Conservation (phyloP, 306 rosid genomes). For the Cucurbita ficifolia region DNA sequence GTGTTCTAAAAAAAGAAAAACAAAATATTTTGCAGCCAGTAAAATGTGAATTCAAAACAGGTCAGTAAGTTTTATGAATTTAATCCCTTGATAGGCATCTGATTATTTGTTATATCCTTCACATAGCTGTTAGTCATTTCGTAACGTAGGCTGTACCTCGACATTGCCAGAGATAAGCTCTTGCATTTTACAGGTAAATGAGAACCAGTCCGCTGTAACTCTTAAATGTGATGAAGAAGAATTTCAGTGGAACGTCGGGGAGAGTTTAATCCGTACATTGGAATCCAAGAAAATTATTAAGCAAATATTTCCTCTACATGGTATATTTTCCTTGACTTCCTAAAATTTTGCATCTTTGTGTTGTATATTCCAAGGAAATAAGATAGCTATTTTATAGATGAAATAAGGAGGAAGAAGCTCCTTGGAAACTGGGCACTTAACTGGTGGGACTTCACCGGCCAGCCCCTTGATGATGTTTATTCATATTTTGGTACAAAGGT, state of each 20-base stretch:
- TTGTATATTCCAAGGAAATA: constrained; percentile 14
- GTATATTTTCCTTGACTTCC: constrained; percentile 30
- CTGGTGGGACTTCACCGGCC: constrained; percentile 77
- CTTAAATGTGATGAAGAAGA: constrained; percentile 47
- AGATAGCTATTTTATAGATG: constrained; percentile 47
- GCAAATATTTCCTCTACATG: constrained; percentile 88
- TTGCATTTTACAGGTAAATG: constrained; percentile 47
- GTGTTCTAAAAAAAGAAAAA: too few species aligned
- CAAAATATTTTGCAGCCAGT: not conserved
- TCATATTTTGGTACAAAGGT: constrained; percentile 89
- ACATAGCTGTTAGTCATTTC: not conserved
- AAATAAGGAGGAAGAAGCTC: constrained; percentile 63
- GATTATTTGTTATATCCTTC: not conserved
- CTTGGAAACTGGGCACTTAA: constrained; percentile 67
- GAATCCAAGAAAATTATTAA: constrained; percentile 55
- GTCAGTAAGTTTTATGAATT: not conserved
- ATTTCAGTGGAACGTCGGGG: constrained; percentile 60
- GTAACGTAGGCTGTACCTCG: not conserved
- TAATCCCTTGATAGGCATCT: not conserved
- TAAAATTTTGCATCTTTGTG: constrained; percentile 9
- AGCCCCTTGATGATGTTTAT: constrained; percentile 79
- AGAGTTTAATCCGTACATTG: constrained; percentile 52
- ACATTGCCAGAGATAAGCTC: not conserved
- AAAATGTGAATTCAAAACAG: not conserved
- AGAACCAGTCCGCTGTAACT: constrained; percentile 18